Conservation (phyloP, 2,329 filamentous ascomycete species). For the Paraphaeosphaeria minitans region DNA sequence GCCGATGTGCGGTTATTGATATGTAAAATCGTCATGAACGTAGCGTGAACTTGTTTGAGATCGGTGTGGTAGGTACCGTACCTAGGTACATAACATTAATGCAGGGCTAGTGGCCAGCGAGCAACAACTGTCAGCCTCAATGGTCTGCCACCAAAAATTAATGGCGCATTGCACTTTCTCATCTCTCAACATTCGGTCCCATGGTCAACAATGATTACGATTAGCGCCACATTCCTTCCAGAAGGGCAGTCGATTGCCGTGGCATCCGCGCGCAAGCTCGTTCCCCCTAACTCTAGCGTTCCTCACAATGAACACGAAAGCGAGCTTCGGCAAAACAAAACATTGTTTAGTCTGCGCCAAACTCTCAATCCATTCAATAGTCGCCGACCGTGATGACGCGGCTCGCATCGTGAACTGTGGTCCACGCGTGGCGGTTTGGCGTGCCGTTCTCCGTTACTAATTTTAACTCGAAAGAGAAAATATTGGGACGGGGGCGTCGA, state of each 20-base stretch:
- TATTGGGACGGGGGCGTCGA: not conserved
- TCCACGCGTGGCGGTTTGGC: not conserved
- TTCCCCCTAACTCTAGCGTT: not conserved
- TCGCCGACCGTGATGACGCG: not conserved
- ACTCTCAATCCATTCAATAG: not conserved
- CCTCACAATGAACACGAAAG: slow-evolving; percentile 33
- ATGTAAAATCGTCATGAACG: not conserved
- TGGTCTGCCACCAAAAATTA: not conserved
- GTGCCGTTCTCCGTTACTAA: not conserved
- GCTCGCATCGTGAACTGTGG: slow-evolving; percentile 3
- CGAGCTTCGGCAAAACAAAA: not conserved
- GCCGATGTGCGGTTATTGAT: too few relatives aligned
- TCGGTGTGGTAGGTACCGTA: not conserved
- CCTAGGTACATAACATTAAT: too few relatives aligned
- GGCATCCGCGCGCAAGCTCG: not conserved
- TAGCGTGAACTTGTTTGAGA: not conserved
- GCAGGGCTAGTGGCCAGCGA: not conserved
- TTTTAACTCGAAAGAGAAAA: not conserved
- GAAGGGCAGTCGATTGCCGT: not conserved
- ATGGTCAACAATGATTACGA: not conserved
- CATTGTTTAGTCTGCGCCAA: not conserved
- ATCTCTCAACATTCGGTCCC: not conserved
- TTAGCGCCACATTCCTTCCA: not conserved
- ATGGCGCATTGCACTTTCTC: not conserved
- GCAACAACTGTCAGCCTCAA: not conserved